Evolutionary conservation across 2,329 filamentous ascomycete genomes (phyloP), one percentile per base, ranked within the genome.

Genomic region (Tolypocladium guangdongense): DNA sequence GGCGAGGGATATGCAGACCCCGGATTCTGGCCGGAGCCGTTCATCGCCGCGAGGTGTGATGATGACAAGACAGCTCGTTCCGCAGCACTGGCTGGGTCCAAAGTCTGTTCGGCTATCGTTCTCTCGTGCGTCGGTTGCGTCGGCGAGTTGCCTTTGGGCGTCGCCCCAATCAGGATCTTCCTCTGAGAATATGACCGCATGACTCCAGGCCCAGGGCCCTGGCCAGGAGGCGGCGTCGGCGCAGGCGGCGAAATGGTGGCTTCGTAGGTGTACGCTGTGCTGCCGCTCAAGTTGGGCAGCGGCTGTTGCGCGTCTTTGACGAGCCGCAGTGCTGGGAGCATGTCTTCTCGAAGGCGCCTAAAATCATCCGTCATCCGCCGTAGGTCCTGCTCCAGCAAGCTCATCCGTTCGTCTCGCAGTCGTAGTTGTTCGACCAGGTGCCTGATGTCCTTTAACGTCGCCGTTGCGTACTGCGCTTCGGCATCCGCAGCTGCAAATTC

Each of bases 241-340:
- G 74, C 80, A 7, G 81, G 78, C 35, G 81, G 81, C 11, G 81
- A 82, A 35, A 68, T 59, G 35, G 61, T 66, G 16, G 67, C 64
- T 58, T 83, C 80, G 66, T 81, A 83, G 54, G 66, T 65, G 63
- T 81, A 80, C 45, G 56, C 60, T 43, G 57, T 54, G 54, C 63
- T 59, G 53, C 64, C 62, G 58, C 65, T 66, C 52, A 74, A 55
- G 50, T 71, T 72, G 43, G 91, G 91, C 24, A 97, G 76, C 37
- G 92, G 92, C 65, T 96, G 89, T 59, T 90, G 88, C 62, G 87
- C 87, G 66, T 97, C 91, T 73, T 97, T 97, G 63, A 86, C 87
- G 64, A 96, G 83, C 57, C 91, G 88, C 63, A 96, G 82, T 22
- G 95, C 86, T 4, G 93, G 92, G 35, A 97, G 77, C 64, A 96